Evolutionary conservation across 225 moss, liverwort and hornwort species (phyloP), one percentile per base, ranked within the genome.

Genomic region (Climacium dendroides): DNA sequence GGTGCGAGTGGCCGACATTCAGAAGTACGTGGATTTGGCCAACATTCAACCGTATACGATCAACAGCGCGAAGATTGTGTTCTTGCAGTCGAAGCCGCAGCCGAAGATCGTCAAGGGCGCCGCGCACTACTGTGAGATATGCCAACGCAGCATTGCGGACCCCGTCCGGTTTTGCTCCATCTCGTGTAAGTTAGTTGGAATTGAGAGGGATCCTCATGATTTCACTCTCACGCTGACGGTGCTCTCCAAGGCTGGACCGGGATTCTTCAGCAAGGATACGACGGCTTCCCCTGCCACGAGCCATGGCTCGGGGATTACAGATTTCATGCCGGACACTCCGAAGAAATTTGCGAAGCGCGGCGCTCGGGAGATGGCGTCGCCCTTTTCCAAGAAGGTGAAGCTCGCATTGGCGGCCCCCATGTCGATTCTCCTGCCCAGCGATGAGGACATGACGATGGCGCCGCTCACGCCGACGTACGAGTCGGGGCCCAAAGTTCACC

Each of bases 51-150:
- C 86, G 10, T 94, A 94, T 61, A 91, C 91, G 15, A 94, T 94
- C 70, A 94, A 94, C 82, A 89, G 91, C 32, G 91, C 93, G 67
- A 94, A 94, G 90, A 94, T 94, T 52, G 91, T 94, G 73, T 94
- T 94, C 43, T 72, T 94, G 66, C 91, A 89, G 87, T 91, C 91
- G n/a, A 92, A 82, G 87, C 90, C 89, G 73, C 94, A 92, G 88
- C 87, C 87, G 23, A 93, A 93, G 85, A 84, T 91, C 30, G 91
- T 93, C 25, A 93, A 93, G 64, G 92, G 89, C 39, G 90, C 90
- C 3, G 90, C 93, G 34, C 93, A 93, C 64, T 93, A 93, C 80
- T 94, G 94, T 47, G 91, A 93, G 69, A 89, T 89, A 47, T 94
- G 94, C 52, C 90, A 85, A 48, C 91, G 94, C 88, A 93, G 90